Conservation (phyloP, 2,329 filamentous ascomycete species). For the Beauveria pseudobassiana region DNA sequence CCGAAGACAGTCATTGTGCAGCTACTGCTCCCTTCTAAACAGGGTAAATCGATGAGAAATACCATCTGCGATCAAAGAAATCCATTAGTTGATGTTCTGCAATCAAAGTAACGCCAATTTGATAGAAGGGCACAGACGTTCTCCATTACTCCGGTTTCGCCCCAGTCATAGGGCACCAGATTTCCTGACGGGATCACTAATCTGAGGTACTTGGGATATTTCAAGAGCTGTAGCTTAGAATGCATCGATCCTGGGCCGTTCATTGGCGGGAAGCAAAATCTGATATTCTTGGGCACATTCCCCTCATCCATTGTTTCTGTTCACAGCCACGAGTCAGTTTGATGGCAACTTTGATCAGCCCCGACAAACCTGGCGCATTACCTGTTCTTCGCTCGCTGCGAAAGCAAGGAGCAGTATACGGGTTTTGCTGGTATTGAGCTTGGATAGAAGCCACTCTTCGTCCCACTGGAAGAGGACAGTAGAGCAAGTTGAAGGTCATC, state of each 20-base stretch:
- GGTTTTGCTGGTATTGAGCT: conserved; percentile 54
- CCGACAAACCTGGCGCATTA: conserved; percentile 23
- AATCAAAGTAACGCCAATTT: not conserved
- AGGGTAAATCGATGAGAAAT: conserved; percentile 88
- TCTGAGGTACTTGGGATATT: conserved; percentile 63
- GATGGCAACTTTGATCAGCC: not conserved
- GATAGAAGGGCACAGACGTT: conserved; percentile 45
- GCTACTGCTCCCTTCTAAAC: conserved; percentile 31
- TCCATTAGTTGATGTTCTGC: not conserved
- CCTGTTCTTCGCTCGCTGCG: conserved; percentile 44
- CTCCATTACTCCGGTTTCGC: conserved; percentile 75
- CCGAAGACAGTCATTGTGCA: conserved; percentile 47
- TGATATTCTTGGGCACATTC: conserved; percentile 48
- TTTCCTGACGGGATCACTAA: conserved; percentile 86
- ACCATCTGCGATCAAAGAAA: conserved; percentile 46
- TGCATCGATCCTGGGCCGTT: conserved; percentile 73
- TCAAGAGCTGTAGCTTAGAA: conserved; percentile 88
- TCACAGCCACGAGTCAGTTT: not conserved
- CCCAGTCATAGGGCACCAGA: conserved; percentile 81
- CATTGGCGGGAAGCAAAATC: conserved; percentile 79
- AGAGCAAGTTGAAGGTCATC: conserved; percentile 66
- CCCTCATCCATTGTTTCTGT: conserved; percentile 41
- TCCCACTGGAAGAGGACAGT: conserved; percentile 81
- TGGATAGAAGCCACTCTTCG: conserved; percentile 67
- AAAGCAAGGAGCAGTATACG: conserved; percentile 55